Base-by-base conservation (phyloP, 495 filamentous ascomycete genomes). In the Hypoxylon lenormandii region DNA sequence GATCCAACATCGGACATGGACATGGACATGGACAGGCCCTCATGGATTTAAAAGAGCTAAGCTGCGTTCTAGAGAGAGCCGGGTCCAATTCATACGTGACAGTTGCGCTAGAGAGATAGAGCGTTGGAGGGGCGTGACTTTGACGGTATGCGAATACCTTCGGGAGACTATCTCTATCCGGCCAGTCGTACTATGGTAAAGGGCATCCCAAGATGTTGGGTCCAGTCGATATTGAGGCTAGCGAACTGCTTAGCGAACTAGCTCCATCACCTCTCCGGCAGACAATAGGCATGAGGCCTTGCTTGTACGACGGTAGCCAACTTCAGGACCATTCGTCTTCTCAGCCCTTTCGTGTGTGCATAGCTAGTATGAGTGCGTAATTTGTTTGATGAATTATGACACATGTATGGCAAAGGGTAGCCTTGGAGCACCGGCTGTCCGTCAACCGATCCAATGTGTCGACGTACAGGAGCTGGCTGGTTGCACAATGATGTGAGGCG, bases 141-240 rank as follows among this genome's bases (percentile, higher is more conserved):
- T 70, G 55, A 64, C 53, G 36, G 28, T 53, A 71, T 71, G 68
- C 68, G 68, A 71, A 66, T 66, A 23, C n/a, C 61, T 63, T 71
- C 68, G 47, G 69, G 64, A 58, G 16, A 12, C 47, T 16, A 62
- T 52, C 45, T 42, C 21, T 49, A 57, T 51, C 46, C 45, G 68
- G 38, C 71, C 38, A 64, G 65, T 74, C 38, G 57, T n/a, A n/a
- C n/a, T n/a, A n/a, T n/a, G n/a, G n/a, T 65, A 74, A 66, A 52
- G 60, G 60, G 43, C 33, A 69, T 67, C 67, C 73, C 71, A 68
- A 68, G 60, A 74, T 42, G 42, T 76, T 72, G 73, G 73, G 57
- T 69, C 65, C 46, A 67, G 51, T 52, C 30, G 51, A 74, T 60
- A 61, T 54, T 54, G 52, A 70, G 66, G 58, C 73, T 69, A 65